Conservation (phyloP, 345 rosid species). For the Dovyalis caffra region DNA sequence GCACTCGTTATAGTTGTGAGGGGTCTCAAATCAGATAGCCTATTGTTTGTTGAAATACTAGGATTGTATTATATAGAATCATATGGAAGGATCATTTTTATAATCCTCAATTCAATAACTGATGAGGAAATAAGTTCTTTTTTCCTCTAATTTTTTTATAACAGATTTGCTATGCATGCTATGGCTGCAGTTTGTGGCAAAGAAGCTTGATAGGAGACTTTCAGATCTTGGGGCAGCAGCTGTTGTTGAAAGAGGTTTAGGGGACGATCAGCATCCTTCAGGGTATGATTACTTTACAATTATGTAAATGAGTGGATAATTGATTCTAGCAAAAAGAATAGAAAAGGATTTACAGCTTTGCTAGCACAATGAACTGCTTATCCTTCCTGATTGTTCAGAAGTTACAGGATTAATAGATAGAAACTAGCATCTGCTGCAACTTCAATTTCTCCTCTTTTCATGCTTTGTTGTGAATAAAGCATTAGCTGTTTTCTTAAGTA, state of each 20-base stretch:
- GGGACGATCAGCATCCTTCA: conserved; percentile 96
- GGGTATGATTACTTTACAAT: conserved; percentile 53
- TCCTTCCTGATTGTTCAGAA: too few relatives aligned
- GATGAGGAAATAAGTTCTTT: not conserved
- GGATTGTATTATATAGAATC: not conserved
- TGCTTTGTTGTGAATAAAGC: too few relatives aligned
- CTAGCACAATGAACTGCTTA: too few relatives aligned
- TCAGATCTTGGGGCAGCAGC: conserved; percentile 72
- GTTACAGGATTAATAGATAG: too few relatives aligned
- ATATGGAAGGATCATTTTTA: not conserved
- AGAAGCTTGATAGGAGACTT: conserved; percentile 90
- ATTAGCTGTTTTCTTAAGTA: not conserved
- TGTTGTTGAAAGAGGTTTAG: conserved; percentile 79
- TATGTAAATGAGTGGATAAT: not conserved
- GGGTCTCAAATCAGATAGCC: not conserved
- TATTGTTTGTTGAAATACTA: not conserved
- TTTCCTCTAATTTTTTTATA: not conserved
- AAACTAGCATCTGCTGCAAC: too few relatives aligned
- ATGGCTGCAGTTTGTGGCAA: conserved; percentile 86
- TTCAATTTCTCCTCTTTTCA: too few relatives aligned
- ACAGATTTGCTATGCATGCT: conserved; percentile 6
- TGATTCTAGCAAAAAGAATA: too few relatives aligned
- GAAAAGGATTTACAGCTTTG: too few relatives aligned
- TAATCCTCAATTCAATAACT: not conserved
- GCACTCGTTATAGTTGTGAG: not conserved